phyloP scores from a whole-genome alignment of 2,329 filamentous ascomycete genomes.

The Emmonsia crescens region DNA sequence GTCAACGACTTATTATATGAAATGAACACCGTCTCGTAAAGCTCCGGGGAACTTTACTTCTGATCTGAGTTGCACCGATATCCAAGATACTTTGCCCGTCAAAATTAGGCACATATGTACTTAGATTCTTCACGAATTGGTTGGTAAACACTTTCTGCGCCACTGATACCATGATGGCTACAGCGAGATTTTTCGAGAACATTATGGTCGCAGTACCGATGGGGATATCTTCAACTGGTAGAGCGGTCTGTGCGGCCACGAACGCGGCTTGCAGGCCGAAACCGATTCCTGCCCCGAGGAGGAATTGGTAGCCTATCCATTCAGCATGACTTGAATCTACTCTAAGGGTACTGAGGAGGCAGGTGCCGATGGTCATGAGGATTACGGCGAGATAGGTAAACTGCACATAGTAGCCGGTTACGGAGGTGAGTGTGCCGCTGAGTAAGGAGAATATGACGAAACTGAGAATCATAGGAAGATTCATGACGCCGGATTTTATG shows the following conservation, averaged over 20 bases:
- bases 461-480: conserved; percentile 27
- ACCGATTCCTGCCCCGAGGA: conserved; percentile 33
- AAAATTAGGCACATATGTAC: conserved; percentile 16
- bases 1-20: conserved; percentile 20
- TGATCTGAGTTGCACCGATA: conserved; percentile 19
- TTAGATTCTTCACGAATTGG: conserved; percentile 8
- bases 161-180: conserved; percentile 33
- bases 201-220: conserved; percentile 18
- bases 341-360: conserved; percentile 26
- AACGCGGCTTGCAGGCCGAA: conserved; percentile 15
- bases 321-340: conserved; percentile 14
- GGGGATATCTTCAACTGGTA: conserved; percentile 19
- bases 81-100: conserved; percentile 14
- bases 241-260: conserved; percentile 16
- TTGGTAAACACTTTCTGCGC: conserved; percentile 28
- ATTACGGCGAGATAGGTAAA: conserved; percentile 23
- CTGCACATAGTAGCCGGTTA: conserved; percentile 38
- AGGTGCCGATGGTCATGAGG: conserved; percentile 21
- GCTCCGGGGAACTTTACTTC: conserved; percentile 13
- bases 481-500: conserved; percentile 34
- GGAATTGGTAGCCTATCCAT: conserved; percentile 20
- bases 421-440: conserved; percentile 29
- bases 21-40: conserved; percentile 15
- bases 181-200: conserved; percentile 33
- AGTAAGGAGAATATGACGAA: conserved; percentile 32